phyloP scores from a whole-genome alignment of 768 basidiomycete species.

The Obba rivulosa region DNA sequence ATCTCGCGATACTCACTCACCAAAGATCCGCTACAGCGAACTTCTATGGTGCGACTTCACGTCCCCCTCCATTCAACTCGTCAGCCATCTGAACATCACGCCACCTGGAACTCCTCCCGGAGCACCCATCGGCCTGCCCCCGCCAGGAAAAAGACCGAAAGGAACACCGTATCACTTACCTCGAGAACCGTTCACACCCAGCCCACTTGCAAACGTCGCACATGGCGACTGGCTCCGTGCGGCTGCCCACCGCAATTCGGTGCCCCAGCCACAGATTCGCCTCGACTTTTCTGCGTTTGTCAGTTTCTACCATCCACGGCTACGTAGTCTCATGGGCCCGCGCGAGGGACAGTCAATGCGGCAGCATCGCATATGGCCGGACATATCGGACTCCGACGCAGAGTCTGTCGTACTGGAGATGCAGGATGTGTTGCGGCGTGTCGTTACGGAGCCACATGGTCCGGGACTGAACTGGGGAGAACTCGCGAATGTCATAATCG shows the following conservation, averaged over 20 bases:
- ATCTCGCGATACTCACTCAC: too few species aligned
- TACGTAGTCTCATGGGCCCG: background rate
- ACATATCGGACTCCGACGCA: constrained; percentile 4
- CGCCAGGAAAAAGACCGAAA: too few species aligned
- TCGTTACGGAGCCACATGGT: background rate
- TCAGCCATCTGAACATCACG: constrained; percentile 7
- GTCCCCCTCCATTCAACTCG: constrained; percentile 4
- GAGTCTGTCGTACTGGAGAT: constrained; percentile 1
- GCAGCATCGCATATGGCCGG: constrained; percentile 3
- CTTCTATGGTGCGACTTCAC: constrained; percentile 6
- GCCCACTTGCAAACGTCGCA: background rate
- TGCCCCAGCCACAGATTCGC: constrained; percentile 2
- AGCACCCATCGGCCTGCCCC: too few species aligned
- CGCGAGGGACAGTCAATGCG: constrained; percentile 3
- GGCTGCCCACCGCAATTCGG: background rate
- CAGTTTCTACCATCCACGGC: constrained; percentile 4
- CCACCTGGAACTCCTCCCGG: constrained; percentile 1
- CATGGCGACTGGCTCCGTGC: constrained; percentile 5
- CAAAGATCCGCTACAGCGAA: background rate
- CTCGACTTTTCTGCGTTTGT: constrained; percentile 7
- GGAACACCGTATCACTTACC: too few species aligned
- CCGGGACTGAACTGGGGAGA: constrained; percentile 4
- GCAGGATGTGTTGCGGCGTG: background rate
- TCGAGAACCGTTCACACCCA: too few species aligned
- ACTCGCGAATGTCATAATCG: background rate